Conservation (phyloP, 2,329 filamentous ascomycete species). For the Tympanopsis confertula region DNA sequence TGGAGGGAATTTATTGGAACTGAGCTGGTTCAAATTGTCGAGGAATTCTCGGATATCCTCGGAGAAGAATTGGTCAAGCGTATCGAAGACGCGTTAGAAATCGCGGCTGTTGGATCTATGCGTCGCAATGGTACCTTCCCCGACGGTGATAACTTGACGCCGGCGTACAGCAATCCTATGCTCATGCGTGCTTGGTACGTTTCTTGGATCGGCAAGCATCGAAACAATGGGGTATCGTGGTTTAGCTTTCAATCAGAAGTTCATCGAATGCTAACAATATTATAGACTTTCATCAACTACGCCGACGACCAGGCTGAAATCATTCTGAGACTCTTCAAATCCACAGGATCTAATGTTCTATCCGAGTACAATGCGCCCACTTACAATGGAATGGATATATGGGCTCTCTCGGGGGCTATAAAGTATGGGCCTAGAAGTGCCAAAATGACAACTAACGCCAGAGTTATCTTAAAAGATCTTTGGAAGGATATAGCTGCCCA, state of each 20-base stretch:
- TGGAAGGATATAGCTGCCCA: slow-evolving; percentile 21
- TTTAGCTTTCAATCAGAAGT: too few species aligned
- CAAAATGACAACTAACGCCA: slow-evolving; percentile 15
- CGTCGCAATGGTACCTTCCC: slow-evolving; percentile 25
- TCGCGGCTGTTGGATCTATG: slow-evolving; percentile 23
- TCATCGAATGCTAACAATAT: too few species aligned
- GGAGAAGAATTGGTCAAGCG: slow-evolving; percentile 15
- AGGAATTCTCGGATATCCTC: slow-evolving; percentile 18
- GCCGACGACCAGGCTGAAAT: slow-evolving; percentile 19
- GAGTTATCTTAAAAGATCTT: slow-evolving; percentile 15
- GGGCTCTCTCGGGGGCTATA: slow-evolving; percentile 23
- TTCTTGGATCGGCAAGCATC: slow-evolving; percentile 26
- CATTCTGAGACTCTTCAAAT: slow-evolving; percentile 10
- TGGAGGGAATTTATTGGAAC: slow-evolving; percentile 24
- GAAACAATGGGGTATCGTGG: slow-evolving; percentile 17
- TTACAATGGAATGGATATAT: slow-evolving; percentile 27
- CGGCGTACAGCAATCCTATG: slow-evolving; percentile 26
- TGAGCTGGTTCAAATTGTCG: slow-evolving; percentile 20
- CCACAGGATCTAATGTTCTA: slow-evolving; percentile 17
- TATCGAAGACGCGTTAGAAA: slow-evolving; percentile 22
- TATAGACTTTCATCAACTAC: slow-evolving; percentile 20
- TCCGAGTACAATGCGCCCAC: slow-evolving; percentile 26
- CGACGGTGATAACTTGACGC: slow-evolving; percentile 21
- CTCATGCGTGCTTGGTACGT: slow-evolving; percentile 26
- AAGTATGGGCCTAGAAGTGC: slow-evolving; percentile 19